Percentiles rank a stretch among this genome's conserved stretches.
phyloP scores from a whole-genome alignment of 2,329 filamentous ascomycete species.

The Diaporthe ilicicola region DNA sequence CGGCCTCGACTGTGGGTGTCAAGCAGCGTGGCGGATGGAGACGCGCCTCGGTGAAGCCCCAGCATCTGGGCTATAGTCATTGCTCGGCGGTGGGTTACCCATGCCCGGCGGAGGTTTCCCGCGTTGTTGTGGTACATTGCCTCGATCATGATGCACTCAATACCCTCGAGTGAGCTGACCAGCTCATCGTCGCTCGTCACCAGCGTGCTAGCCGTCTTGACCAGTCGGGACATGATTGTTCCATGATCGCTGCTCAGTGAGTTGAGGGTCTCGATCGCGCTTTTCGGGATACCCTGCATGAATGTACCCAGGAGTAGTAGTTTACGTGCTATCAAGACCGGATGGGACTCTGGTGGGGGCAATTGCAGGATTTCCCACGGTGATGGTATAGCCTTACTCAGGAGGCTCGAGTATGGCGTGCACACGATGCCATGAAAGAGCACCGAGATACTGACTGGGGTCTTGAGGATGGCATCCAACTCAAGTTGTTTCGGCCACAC shows the following conservation, averaged over 20 bases:
- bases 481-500: conserved; percentile 51
- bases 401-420: conserved; percentile 40
- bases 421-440: conserved; percentile 49
- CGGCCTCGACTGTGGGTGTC: conserved; percentile 38
- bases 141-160: conserved; percentile 61
- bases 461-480: conserved; percentile 45
- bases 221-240: conserved; percentile 38
- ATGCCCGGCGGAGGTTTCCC: conserved; percentile 56
- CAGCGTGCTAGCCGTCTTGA: conserved; percentile 42
- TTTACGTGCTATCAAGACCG: conserved; percentile 45
- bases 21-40: conserved; percentile 38
- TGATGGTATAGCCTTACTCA: conserved; percentile 35
- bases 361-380: conserved; percentile 43
- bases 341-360: conserved; percentile 43
- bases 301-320: conserved; percentile 44
- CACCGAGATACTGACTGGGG: conserved; percentile 42
- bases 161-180: conserved; percentile 53
- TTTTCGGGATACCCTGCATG: conserved; percentile 40
- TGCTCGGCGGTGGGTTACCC: conserved; percentile 54
- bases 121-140: conserved; percentile 54
- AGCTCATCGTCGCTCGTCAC: conserved; percentile 58
- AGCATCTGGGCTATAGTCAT: conserved; percentile 43
- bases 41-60: conserved; percentile 29
- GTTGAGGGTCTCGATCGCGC: neutral
- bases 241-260: conserved; percentile 34